Percentiles rank a stretch among this genome's conserved stretches.
phyloP scores from a whole-genome alignment of 2,329 filamentous ascomycete genomes.

The Ophiostoma angusticollis region DNA sequence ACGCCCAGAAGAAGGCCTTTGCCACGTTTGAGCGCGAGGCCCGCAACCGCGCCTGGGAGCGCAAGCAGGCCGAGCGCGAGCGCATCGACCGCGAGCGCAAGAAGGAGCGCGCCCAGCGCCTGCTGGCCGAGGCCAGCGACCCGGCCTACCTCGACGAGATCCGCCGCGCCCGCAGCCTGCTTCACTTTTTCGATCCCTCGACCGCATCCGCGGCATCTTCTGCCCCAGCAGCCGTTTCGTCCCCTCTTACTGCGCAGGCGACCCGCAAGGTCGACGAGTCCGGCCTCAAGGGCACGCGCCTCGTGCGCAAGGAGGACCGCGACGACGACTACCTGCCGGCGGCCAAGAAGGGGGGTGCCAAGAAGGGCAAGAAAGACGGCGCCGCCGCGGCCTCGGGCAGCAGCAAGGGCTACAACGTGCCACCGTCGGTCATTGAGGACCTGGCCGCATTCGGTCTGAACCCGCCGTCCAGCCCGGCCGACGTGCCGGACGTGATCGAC shows the following conservation, averaged over 20 bases:
- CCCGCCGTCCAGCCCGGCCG: slow-evolving; percentile 72
- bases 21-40: slow-evolving; percentile 74
- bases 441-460: slow-evolving; percentile 74
- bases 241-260: slow-evolving; percentile 64
- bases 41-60: slow-evolving; percentile 62
- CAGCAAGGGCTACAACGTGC: slow-evolving; percentile 61
- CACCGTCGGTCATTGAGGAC: slow-evolving; percentile 84
- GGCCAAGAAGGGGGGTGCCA: slow-evolving; percentile 61
- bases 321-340: slow-evolving; percentile 78
- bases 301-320: slow-evolving; percentile 75
- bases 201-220: slow-evolving; percentile 27
- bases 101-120: slow-evolving; percentile 61
- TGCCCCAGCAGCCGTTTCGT: slow-evolving; percentile 49
- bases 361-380: slow-evolving; percentile 50
- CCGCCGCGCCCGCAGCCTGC: slow-evolving; percentile 70
- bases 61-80: slow-evolving; percentile 68
- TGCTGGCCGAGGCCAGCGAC: slow-evolving; percentile 69
- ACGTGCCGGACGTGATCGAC: slow-evolving; percentile 67
- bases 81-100: slow-evolving; percentile 58
- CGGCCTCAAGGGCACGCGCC: slow-evolving; percentile 71
- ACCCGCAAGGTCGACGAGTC: slow-evolving; percentile 74
- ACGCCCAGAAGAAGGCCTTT: slow-evolving; percentile 67
- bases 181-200: slow-evolving; percentile 80
- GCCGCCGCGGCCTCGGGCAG: slow-evolving; percentile 31
- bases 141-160: slow-evolving; percentile 92